These are phyloP conservation scores for Dictyostelium firmibasis DNA, from an alignment of 78 protist genomes.

Conservation along the genomic window DNA sequence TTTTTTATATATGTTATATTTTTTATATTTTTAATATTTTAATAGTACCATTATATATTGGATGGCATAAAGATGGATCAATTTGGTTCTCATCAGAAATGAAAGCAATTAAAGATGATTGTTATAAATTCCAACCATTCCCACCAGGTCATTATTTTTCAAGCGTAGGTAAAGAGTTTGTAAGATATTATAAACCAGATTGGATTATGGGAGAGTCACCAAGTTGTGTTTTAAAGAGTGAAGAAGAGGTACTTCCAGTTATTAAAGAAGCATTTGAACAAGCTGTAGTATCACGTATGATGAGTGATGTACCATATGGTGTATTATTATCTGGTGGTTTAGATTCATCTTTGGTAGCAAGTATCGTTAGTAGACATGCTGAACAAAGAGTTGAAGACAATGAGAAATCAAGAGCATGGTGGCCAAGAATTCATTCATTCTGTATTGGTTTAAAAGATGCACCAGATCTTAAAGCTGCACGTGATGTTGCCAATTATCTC, in stretches of 20 bases:
- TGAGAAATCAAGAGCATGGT: constrained; percentile 80
- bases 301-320: constrained; percentile 94
- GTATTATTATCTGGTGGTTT: constrained; percentile 95
- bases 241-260: constrained; percentile 24
- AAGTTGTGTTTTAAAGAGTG: not conserved
- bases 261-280: constrained; percentile 81
- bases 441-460: constrained; percentile 89
- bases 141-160: constrained; percentile 90
- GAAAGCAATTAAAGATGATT: constrained; percentile 89
- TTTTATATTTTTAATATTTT: not conserved
- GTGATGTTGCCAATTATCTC: constrained; percentile 84
- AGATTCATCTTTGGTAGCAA: constrained; percentile 91
- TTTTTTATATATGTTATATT: not conserved
- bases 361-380: constrained; percentile 88
- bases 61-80: constrained; percentile 85
- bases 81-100: constrained; percentile 90
- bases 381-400: constrained; percentile 63
- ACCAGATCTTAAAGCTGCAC: constrained; percentile 92
- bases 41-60: constrained; percentile 87
- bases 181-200: constrained; percentile 79
- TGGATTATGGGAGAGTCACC: constrained; percentile 74
- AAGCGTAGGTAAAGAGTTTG: constrained; percentile 65
- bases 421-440: constrained; percentile 89
- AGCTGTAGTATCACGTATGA: constrained; percentile 86
- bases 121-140: constrained; percentile 81